These are phyloP conservation scores for Cladobotryum mycophilum DNA, from an alignment of 2,329 filamentous ascomycete species.

Conservation along the genomic window DNA sequence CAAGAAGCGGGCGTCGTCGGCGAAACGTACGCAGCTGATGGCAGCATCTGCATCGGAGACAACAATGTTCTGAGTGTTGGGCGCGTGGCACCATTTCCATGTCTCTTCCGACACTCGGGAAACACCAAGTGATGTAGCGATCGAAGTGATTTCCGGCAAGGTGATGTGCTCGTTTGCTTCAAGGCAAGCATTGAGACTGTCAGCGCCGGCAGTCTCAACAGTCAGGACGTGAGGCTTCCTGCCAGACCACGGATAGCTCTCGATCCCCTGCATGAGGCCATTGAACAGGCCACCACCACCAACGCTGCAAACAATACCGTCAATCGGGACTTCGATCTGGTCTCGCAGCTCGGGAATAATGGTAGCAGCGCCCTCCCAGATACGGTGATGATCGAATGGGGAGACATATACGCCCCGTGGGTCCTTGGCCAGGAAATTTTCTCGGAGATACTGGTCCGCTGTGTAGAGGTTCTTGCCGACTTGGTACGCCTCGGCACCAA, in stretches of 20 bases:
- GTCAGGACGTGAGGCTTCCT: slow-evolving; percentile 53
- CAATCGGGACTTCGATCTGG: slow-evolving; percentile 43
- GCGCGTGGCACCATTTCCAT: slow-evolving; percentile 55
- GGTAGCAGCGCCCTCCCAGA: slow-evolving; percentile 60
- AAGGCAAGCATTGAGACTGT: slow-evolving; percentile 61
- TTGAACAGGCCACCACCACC: slow-evolving; percentile 77
- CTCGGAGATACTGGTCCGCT: slow-evolving; percentile 61
- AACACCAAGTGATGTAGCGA: slow-evolving; percentile 71
- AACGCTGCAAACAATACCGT: slow-evolving; percentile 70
- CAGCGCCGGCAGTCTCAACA: slow-evolving; percentile 69
- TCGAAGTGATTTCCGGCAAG: slow-evolving; percentile 64
- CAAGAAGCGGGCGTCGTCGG: slow-evolving; percentile 73
- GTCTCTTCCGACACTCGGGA: slow-evolving; percentile 61
- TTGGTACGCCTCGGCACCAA: slow-evolving; percentile 64
- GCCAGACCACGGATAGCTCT: slow-evolving; percentile 33
- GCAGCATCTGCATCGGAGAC: slow-evolving; percentile 62
- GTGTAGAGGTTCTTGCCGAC: slow-evolving; percentile 62
- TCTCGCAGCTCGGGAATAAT: slow-evolving; percentile 47
- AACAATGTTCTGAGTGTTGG: slow-evolving; percentile 31
- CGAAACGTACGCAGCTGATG: slow-evolving; percentile 66
- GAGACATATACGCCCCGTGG: slow-evolving; percentile 56
- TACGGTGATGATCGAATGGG: slow-evolving; percentile 61
- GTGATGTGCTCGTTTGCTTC: slow-evolving; percentile 51
- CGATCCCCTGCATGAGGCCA: slow-evolving; percentile 66
- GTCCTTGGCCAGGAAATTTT: slow-evolving; percentile 49